phyloP scores from a whole-genome alignment of 148 eudicot genomes.

The Beta vulgaris region DNA sequence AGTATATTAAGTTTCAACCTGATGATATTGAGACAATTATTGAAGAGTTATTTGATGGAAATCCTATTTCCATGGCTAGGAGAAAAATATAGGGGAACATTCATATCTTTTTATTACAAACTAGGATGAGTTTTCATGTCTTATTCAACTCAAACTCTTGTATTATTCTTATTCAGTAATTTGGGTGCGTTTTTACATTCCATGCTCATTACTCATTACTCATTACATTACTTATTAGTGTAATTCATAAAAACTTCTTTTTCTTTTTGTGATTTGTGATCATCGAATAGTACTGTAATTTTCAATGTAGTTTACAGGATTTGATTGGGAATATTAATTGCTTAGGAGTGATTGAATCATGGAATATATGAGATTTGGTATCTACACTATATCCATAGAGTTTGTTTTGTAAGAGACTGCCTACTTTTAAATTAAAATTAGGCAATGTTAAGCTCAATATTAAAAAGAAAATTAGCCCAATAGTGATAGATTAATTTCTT shows the following conservation, averaged over 20 bases:
- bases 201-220: neutral
- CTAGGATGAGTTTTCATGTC: too few relatives aligned
- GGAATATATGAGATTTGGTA: neutral
- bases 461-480: too few relatives aligned
- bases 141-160: too few relatives aligned
- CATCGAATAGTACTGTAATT: neutral
- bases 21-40: constrained; percentile 77
- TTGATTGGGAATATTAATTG: neutral
- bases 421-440: too few relatives aligned
- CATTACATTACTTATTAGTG: too few relatives aligned
- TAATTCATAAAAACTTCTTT: neutral
- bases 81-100: constrained; percentile 32
- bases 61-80: constrained; percentile 42
- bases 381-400: neutral
- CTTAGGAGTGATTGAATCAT: neutral
- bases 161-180: too few relatives aligned
- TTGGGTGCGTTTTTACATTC: neutral
- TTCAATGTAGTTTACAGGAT: constrained; percentile 7
- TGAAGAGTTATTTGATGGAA: constrained; percentile 88
- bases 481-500: too few relatives aligned
- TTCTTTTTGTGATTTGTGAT: constrained; percentile 3
- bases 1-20: constrained; percentile 81
- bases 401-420: neutral
- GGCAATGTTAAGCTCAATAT: too few relatives aligned
- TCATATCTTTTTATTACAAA: neutral